Evolutionary conservation across 192 early-diverging fungal species (phyloP).

Genomic region (Coemansia sp.): DNA sequence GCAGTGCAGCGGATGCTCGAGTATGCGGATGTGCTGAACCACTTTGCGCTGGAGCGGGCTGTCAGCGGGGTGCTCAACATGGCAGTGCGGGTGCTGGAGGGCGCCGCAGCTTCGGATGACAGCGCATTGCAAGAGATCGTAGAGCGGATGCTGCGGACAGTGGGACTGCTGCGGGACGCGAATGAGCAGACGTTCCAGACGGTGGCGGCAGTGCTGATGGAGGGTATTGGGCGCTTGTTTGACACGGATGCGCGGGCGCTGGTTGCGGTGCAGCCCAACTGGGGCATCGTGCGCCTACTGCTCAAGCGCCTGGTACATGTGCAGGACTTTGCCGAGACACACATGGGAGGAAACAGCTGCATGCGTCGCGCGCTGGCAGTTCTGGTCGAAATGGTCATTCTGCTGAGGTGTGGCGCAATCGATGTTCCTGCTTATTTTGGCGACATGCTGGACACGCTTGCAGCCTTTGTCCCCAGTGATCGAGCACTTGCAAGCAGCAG

Average conservation of each 20-base stretch:
- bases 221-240: conserved; percentile 29
- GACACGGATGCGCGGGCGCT: conserved; percentile 23
- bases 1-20: conserved; percentile 72
- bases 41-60: conserved; percentile 70
- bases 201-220: conserved; percentile 26
- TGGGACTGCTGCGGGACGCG: conserved; percentile 56
- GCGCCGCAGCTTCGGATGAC: conserved; percentile 8
- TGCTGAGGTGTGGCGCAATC: conserved; percentile 36
- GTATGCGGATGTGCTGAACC: conserved; percentile 61
- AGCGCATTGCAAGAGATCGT: conserved; percentile 18
- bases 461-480: conserved; percentile 41
- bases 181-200: conserved; percentile 52
- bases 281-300: conserved; percentile 43
- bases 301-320: conserved; percentile 41
- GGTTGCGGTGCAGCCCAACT: conserved; percentile 16
- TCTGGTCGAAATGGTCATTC: conserved; percentile 33
- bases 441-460: conserved; percentile 33
- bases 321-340: conserved; percentile 14
- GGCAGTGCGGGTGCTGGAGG: conserved; percentile 59
- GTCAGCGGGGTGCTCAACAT: conserved; percentile 72
- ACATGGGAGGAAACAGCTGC: conserved; percentile 6
- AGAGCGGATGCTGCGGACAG: conserved; percentile 41
- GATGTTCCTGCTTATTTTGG: conserved; percentile 30
- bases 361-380: conserved; percentile 21
- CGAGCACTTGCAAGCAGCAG: conserved; percentile 17